phyloP scores from a whole-genome alignment of 805 yeast genomes.

The Maudiozyma barnettii region DNA sequence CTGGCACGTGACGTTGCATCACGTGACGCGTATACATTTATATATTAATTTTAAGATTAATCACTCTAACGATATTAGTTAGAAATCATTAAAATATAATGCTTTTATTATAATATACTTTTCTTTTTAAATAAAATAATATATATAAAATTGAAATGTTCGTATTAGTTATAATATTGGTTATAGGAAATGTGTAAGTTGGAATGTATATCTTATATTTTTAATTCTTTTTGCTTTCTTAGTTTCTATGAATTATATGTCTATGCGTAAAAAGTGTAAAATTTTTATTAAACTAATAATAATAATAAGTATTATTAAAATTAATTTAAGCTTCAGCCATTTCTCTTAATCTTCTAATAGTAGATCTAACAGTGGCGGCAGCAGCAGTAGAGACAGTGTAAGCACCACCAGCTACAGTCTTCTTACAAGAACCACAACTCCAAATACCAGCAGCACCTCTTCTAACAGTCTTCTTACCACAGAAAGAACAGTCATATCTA shows the following conservation, averaged over 20 bases:
- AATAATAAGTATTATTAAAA: not conserved
- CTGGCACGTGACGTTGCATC: too few species aligned
- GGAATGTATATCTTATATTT: not conserved
- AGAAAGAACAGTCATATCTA: slow-evolving; percentile 98
- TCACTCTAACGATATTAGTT: too few species aligned
- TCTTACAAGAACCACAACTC: slow-evolving; percentile 89
- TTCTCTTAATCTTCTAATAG: slow-evolving; percentile 99
- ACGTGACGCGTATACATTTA: too few species aligned
- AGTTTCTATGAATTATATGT: too few species aligned
- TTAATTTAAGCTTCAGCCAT: slow-evolving; percentile 89
- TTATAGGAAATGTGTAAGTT: not conserved
- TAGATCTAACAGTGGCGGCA: slow-evolving; percentile 99
- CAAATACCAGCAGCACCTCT: slow-evolving; percentile 99
- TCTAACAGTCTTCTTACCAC: slow-evolving; percentile 97
- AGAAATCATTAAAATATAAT: too few species aligned
- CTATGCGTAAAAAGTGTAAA: too few species aligned
- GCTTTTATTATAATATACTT: too few species aligned
- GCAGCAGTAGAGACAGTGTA: slow-evolving; percentile 98
- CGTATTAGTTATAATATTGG: not conserved
- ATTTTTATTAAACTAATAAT: not conserved
- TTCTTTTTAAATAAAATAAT: too few species aligned
- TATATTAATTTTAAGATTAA: too few species aligned
- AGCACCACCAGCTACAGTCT: slow-evolving; percentile 99
- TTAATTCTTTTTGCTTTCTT: not conserved
- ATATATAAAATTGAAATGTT: not conserved